A percentile compares a stretch with the other conserved stretches of the same genome.
phyloP scores from a whole-genome alignment of 2,329 filamentous ascomycete species.

The Pseudonectria buxi region DNA sequence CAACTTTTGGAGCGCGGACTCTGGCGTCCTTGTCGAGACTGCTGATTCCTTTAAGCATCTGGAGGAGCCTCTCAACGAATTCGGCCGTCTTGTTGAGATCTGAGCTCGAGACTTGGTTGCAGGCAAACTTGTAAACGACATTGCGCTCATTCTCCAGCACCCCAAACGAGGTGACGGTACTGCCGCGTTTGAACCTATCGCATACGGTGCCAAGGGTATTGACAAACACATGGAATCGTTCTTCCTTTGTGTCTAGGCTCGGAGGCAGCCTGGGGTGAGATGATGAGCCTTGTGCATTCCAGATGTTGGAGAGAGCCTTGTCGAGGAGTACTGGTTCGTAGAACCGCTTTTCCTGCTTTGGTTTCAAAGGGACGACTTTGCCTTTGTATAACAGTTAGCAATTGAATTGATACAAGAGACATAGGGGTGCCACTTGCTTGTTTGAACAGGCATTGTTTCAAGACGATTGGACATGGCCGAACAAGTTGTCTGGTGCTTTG shows the following conservation, averaged over 20 bases:
- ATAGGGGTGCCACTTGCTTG: too few relatives aligned
- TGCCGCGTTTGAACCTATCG: slow-evolving; percentile 21
- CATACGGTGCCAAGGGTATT: slow-evolving; percentile 26
- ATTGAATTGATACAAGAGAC: too few relatives aligned
- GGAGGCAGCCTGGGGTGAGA: neutral
- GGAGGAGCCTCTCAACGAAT: slow-evolving; percentile 11
- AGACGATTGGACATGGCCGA: too few relatives aligned
- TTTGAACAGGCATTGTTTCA: too few relatives aligned
- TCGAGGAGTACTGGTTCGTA: slow-evolving; percentile 24
- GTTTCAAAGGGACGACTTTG: too few relatives aligned
- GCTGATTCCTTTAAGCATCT: slow-evolving; percentile 3
- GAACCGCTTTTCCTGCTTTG: slow-evolving; percentile 11
- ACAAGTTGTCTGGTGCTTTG: too few relatives aligned
- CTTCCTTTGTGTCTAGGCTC: slow-evolving; percentile 10
- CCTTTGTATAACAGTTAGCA: too few relatives aligned
- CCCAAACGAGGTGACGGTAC: slow-evolving; percentile 24
- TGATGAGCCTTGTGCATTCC: slow-evolving; percentile 3
- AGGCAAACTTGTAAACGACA: slow-evolving; percentile 25
- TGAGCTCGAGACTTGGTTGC: slow-evolving; percentile 15
- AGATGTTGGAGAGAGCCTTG: slow-evolving; percentile 17
- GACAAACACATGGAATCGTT: slow-evolving; percentile 22
- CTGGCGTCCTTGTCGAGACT: rapidly evolving
- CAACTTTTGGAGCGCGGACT: neutral
- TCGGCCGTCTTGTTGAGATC: neutral
- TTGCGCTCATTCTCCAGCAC: slow-evolving; percentile 21